Base-by-base conservation (phyloP, 495 filamentous ascomycete genomes). In the Penicillium angulare region DNA sequence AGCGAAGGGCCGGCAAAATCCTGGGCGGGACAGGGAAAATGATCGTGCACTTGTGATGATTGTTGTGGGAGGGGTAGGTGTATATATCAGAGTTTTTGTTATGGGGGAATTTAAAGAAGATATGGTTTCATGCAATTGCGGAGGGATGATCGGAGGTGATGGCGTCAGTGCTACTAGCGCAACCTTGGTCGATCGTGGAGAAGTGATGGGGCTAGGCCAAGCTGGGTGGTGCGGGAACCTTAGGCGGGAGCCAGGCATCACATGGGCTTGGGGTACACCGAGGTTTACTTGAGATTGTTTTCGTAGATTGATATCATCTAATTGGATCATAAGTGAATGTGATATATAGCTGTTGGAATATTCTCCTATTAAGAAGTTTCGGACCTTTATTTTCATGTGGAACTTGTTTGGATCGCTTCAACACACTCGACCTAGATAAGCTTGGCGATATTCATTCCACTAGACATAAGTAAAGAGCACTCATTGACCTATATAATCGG, bases 121-220 rank as follows among this genome's bases (percentile, higher is more conserved):
- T 15, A 1, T 18, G 17, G 16, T 38, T 2, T 36, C 23, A 41
- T 18, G 34, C 41, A 34, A 45, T 26, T 48, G n/a, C n/a, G n/a
- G n/a, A 41, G 33, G 43, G 43, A 49, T 51, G 49, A 61, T 36
- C 38, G 36, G 20, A 49, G 45, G 31, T 54, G 43, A 60, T 63
- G 56, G 56, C 62, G 62, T 63, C 59, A 63, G 50, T 50, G 59
- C 26, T 27, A 38, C 36, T 51, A 38, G 34, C 39, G 41, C 43
- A 50, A 54, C 50, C 54, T 32, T 60, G 55, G 61, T 60, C 52
- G 56, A 65, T 63, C 59, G 62, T 63, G 59, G 59, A 55, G 59
- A 57, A 59, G 34, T 32, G 33, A 32, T 22, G 34, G 56, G 56
- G 53, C 56, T 63, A 65, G 54, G 57, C 59, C 59, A 41, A 44